Percentiles rank a stretch among this genome's conserved stretches.
phyloP scores from a whole-genome alignment of 2,329 filamentous ascomycete genomes.

The Amphichorda felina region DNA sequence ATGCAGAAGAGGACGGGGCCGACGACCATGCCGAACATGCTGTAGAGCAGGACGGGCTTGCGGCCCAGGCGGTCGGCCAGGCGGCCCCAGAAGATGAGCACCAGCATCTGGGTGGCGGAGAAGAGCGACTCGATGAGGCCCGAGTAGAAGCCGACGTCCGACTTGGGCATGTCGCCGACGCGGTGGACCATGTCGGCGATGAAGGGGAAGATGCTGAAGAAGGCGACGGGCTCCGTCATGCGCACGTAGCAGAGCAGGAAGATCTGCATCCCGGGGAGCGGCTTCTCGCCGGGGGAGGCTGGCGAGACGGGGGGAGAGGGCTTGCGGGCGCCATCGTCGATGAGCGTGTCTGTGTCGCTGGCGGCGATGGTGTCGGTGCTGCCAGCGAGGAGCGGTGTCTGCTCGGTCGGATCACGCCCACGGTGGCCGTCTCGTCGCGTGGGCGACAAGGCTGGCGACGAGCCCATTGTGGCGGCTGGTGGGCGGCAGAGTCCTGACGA shows the following conservation, averaged over 20 bases:
- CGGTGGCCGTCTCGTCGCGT: background rate
- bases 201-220: conserved; percentile 74
- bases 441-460: no score
- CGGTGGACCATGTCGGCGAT: conserved; percentile 65
- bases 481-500: no score
- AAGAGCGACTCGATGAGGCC: conserved; percentile 67
- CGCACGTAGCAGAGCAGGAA: conserved; percentile 62
- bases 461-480: no score
- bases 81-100: conserved; percentile 65
- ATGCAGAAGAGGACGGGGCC: conserved; percentile 57
- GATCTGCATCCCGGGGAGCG: conserved; percentile 52
- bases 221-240: conserved; percentile 65
- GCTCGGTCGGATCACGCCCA: background rate
- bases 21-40: conserved; percentile 49
- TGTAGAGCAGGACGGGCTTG: conserved; percentile 59
- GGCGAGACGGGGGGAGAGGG: no score
- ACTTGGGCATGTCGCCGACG: conserved; percentile 46
- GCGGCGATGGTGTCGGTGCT: no score
- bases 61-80: conserved; percentile 53
- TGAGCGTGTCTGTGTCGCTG: no score
- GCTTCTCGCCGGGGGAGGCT: conserved; percentile 20
- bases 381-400: background rate
- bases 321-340: no score
- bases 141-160: conserved; percentile 70
- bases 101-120: conserved; percentile 61